Evolutionary conservation across 495 filamentous ascomycete genomes (phyloP), one percentile per base, ranked within the genome.

Genomic region (Cenococcum geophilum): DNA sequence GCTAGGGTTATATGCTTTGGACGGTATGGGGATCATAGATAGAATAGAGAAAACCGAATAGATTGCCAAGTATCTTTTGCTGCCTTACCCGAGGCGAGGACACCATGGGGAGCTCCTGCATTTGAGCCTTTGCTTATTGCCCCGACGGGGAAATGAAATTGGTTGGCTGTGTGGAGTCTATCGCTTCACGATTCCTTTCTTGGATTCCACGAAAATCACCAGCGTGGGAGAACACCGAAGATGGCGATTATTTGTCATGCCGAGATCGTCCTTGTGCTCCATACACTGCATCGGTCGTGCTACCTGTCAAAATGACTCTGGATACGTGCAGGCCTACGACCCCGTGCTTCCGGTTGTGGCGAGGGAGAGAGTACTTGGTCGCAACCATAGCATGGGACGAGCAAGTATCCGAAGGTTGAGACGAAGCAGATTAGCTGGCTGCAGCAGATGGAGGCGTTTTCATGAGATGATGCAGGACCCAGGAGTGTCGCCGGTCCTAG

Each of bases 291-390:
- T 45, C 40, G 40, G 11, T 45, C 2, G 40, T 45, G 3, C 40
- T 45, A 45, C 40, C 40, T 45, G 40, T 45, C 40, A 45, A 45
- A 45, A 45, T 10, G 18, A 45, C 40, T 45, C 40, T 45, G 40
- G 40, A 45, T 45, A 45, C 40, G 14, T 45, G 40, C 40, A 45
- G 12, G 14, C 11, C 11, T 4, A 14, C 40, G 14, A 18, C 11
- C 40, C 40, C 40, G 11, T 45, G 40, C 40, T 45, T 45, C 14
- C 40, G 40, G 40, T 18, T 10, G 18, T 18, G 40, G 40, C 40
- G 14, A 14, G 18, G 40, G 40, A 18, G 14, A 45, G 11, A 10
- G 18, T 10, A 14, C 40, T 45, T 45, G 40, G 18, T 32, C 49
- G 49, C 49, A 12, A 25, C 16, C 49, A 27, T 27, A 32, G 49